Evolutionary conservation across 2,329 filamentous ascomycete species (phyloP).

Genomic region (Tolypocladium ovalisporum): DNA sequence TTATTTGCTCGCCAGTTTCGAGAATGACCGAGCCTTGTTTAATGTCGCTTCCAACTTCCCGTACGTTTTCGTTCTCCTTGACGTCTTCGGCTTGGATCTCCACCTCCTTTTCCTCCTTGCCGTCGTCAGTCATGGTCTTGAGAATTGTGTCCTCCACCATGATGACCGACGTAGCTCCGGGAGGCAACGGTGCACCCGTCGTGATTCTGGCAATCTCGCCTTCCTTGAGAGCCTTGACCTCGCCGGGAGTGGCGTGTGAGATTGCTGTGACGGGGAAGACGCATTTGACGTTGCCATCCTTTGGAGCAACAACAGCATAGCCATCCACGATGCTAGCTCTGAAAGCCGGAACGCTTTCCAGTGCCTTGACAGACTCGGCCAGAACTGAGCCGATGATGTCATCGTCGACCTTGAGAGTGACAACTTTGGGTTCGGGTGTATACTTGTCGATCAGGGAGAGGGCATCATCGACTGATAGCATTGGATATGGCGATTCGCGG

Average conservation of each 20-base stretch:
- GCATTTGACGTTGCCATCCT: conserved; percentile 57
- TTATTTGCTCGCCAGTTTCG: conserved; percentile 68
- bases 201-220: conserved; percentile 85
- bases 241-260: conserved; percentile 71
- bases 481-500: conserved; percentile 81
- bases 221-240: conserved; percentile 50
- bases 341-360: conserved; percentile 83
- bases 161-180: conserved; percentile 80
- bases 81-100: conserved; percentile 75
- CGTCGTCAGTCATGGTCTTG: conserved; percentile 64
- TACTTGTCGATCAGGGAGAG: conserved; percentile 61
- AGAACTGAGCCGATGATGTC: conserved; percentile 66
- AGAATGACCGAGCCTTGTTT: conserved; percentile 59
- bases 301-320: conserved; percentile 69
- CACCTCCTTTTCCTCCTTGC: conserved; percentile 74
- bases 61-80: conserved; percentile 72
- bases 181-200: conserved; percentile 83
- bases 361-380: conserved; percentile 69
- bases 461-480: conserved; percentile 79
- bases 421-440: conserved; percentile 51
- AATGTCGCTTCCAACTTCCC: conserved; percentile 86
- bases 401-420: conserved; percentile 50
- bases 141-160: conserved; percentile 87
- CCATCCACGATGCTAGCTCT: conserved; percentile 94
- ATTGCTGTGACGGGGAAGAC: conserved; percentile 78